These are phyloP conservation scores for Mucor indicus DNA, from an alignment of 371 early-diverging fungal species.

Conservation along the genomic window DNA sequence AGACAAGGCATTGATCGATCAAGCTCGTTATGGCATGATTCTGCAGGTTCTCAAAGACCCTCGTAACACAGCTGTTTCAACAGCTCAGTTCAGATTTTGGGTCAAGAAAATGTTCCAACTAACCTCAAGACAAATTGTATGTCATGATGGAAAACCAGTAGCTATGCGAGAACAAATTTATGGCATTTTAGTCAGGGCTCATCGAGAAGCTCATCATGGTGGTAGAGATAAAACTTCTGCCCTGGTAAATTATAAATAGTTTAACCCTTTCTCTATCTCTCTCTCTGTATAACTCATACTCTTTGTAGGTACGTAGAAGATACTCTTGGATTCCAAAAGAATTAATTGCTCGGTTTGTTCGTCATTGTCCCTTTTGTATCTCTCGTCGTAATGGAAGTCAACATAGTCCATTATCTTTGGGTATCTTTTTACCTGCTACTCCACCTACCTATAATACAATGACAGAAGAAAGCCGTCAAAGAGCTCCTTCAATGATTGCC, in stretches of 20 bases:
- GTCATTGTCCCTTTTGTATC: conserved; percentile 55
- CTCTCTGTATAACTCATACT: neutral
- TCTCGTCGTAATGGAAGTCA: conserved; percentile 45
- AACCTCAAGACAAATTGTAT: conserved; percentile 24
- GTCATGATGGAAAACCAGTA: conserved; percentile 57
- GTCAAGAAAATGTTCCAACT: conserved; percentile 67
- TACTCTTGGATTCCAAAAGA: conserved; percentile 66
- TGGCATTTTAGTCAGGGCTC: conserved; percentile 50
- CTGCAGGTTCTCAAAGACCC: conserved; percentile 58
- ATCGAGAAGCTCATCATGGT: conserved; percentile 61
- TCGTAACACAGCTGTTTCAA: conserved; percentile 59
- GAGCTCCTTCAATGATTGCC: conserved; percentile 16
- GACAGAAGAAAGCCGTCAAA: conserved; percentile 6
- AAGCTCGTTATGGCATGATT: conserved; percentile 50
- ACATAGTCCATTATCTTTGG: no score
- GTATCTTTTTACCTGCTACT: conserved; percentile 27
- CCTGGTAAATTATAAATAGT: conserved; percentile 47
- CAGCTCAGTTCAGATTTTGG: conserved; percentile 67
- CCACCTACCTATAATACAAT: conserved; percentile 25
- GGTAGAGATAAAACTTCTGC: conserved; percentile 66
- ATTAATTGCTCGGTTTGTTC: conserved; percentile 56
- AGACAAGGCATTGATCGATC: conserved; percentile 58
- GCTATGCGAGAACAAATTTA: conserved; percentile 62
- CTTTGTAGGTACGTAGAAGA: conserved; percentile 43
- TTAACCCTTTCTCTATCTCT: no score